Evolutionary conservation across 2,329 filamentous ascomycete genomes (phyloP).

Genomic region (Pseudophaeomoniella oleicola): DNA sequence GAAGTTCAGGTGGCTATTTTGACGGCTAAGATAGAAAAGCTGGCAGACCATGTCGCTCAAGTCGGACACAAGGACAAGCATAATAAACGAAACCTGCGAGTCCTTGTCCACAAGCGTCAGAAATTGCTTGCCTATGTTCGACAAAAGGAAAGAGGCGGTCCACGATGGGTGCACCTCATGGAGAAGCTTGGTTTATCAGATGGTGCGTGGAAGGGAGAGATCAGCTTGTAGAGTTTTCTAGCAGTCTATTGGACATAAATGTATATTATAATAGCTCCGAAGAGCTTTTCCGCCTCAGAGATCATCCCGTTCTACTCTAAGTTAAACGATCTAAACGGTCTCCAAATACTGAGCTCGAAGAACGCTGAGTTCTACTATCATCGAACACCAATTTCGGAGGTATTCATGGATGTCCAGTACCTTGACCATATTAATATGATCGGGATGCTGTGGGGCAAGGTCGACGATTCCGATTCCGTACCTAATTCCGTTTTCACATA

Average conservation of each 20-base stretch:
- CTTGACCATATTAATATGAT: too few species aligned
- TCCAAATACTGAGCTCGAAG: too few species aligned
- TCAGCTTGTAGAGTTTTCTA: conserved; percentile 45
- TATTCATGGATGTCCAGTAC: too few species aligned
- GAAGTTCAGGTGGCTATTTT: conserved; percentile 97
- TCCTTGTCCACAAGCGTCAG: conserved; percentile 79
- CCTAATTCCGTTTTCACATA: too few species aligned
- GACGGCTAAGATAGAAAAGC: conserved; percentile 77
- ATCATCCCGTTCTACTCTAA: too few species aligned
- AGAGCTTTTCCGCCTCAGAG: too few species aligned
- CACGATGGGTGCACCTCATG: conserved; percentile 77
- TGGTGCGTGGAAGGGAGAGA: conserved; percentile 82
- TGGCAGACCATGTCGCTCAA: conserved; percentile 57
- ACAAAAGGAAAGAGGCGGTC: conserved; percentile 77
- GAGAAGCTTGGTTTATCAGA: conserved; percentile 72
- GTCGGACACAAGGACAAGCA: conserved; percentile 75
- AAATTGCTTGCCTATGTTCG: conserved; percentile 78
- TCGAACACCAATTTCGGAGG: too few species aligned
- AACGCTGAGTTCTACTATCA: too few species aligned
- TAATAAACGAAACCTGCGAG: conserved; percentile 78
- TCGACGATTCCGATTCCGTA: too few species aligned
- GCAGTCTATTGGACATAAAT: not conserved
- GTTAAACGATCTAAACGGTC: too few species aligned
- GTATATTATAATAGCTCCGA: too few species aligned
- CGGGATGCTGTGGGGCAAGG: too few species aligned